Base-by-base conservation (phyloP, 2,329 filamentous ascomycete genomes). In the Colletotrichum musicola region DNA sequence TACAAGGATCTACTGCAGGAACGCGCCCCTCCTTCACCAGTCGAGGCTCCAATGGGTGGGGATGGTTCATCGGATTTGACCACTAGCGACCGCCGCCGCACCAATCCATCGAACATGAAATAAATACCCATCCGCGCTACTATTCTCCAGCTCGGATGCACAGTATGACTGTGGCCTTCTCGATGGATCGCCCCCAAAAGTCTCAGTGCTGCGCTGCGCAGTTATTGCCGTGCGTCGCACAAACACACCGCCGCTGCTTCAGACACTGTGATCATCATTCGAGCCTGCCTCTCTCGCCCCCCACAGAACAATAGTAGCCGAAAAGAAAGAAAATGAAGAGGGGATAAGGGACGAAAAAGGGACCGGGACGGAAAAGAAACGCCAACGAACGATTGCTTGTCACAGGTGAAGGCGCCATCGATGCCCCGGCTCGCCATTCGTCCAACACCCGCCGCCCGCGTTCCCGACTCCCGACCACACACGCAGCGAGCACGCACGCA, bases 1-100 rank as follows among this genome's bases (percentile, higher is more conserved):
- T 47, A 65, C 69, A 62, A 30, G 61, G 69, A 62, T 70, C 57
- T 55, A 46, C 61, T 69, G 67, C 67, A 71, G 69, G 69, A 71
- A 71, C 69, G 67, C 67, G 67, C 69, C 62, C 62, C 69, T 69
- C 50, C 62, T 30, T 46, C n/a, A 47, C 49, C 42, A 16, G 30
- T 25, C 14, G 42, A 38, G 40, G 65, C 60, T 64, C 35, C 51
- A 59, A 12, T 18, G 25, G 35, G 61, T 59, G 64, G 64, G 27
- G 18, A 60, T 40, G 42, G 65, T 60, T 65, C 49, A 68, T 68
- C 62, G 38, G 50, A 40, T 50, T 64, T 20, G 27, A 49, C 40
- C 61, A 51, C 30, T 42, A 18, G 46, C 16, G n/a, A 49, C 46
- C 10, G n/a, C 18, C 10, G 40, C 40, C 13, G 40, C 40, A n/a